These are phyloP conservation scores for Penicillium janthinellum DNA, from an alignment of 2,329 filamentous ascomycete genomes.

Conservation along the genomic window DNA sequence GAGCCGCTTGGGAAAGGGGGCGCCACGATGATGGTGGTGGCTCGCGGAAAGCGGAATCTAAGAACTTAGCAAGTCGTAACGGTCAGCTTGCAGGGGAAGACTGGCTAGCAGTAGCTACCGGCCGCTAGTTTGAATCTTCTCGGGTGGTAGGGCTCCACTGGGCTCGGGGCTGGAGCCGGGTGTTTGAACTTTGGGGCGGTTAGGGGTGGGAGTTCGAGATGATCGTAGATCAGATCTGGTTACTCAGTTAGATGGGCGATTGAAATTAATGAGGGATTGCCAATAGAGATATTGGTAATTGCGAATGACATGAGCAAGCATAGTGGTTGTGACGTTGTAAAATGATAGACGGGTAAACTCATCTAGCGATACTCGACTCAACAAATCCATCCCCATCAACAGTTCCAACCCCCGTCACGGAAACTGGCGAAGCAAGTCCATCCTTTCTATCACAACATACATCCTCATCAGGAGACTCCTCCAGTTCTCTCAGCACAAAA, in stretches of 20 bases:
- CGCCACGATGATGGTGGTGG: not conserved
- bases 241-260: not conserved
- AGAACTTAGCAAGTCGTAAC: constrained; percentile 1
- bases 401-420: not conserved
- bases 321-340: not conserved
- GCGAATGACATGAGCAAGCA: not conserved
- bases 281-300: not conserved
- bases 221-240: not conserved
- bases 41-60: not conserved
- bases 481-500: not conserved
- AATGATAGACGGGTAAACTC: not conserved
- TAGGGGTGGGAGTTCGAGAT: not conserved
- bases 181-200: not conserved
- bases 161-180: constrained; percentile 3
- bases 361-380: too few relatives aligned
- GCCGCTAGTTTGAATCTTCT: not conserved
- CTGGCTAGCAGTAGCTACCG: not conserved
- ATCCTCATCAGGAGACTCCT: not conserved
- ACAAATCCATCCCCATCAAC: not conserved
- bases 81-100: constrained; percentile 10
- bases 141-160: not conserved
- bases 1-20: not conserved
- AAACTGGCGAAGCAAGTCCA: not conserved
- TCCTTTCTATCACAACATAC: not conserved
- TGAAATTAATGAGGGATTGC: not conserved